Base-by-base conservation (phyloP, 2,329 filamentous ascomycete species). In the Lizonia empirigonia region DNA sequence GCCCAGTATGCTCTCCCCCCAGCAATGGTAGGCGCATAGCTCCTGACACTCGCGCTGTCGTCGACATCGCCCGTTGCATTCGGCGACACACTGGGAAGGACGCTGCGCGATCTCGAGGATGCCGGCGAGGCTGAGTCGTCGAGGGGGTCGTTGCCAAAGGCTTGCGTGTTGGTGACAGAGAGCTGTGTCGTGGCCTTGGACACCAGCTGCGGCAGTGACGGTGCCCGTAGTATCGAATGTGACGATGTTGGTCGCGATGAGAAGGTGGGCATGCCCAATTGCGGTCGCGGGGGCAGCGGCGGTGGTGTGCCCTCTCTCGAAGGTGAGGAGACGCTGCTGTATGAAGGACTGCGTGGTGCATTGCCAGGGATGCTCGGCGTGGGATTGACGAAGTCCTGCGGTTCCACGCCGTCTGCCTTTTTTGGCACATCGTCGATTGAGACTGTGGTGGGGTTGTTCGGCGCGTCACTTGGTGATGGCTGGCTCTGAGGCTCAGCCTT, bases 111-210 rank as follows among this genome's bases (percentile, higher is more conserved):
- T 27, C 72, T 70, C 15, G 76, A 75, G n/a, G 59, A 58, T 5
- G 56, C 53, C 6, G 68, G 61, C 2, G 68, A 59, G n/a, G 58
- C 38, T 8, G 62, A 72, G 53, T 42, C 67, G 52, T 62, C 69
- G 42, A 33, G 51, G 32, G 55, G 52, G 40, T 69, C 62, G 19
- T 90, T 89, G 9, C 85, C 85, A 56, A 89, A 87, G 1, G 86
- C 85, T 40, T 92, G 80, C 0, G 88, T 90, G 60, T 93, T 91
- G 55, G 91, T 82, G 13, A 90, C 82, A 0, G 91, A 93, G 12
- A 97, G 68, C 8, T 91, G 91, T 1, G 91, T 97, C 3, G 92
- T 97, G 38, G 93, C 85, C 52, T 85, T 85, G 1, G 88, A 85
- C 20, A 76, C 71, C 15, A 80, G 63, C 48, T 74, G 71, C 19